Base-by-base conservation (phyloP, 257 asterid genomes). In the Salvia miltiorrhiza region DNA sequence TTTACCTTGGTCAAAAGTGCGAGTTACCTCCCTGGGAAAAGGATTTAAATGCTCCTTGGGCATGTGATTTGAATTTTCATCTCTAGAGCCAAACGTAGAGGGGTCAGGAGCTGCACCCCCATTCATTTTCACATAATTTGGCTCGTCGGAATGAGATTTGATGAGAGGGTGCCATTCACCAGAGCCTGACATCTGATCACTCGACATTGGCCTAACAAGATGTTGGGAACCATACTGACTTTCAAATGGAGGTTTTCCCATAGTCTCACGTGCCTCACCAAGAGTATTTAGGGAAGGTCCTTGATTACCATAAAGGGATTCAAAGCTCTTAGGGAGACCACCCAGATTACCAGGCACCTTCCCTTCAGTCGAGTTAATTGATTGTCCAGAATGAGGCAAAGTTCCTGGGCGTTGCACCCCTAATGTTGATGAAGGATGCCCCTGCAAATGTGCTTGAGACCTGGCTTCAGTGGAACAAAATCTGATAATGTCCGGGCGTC, bases 1-100 rank as follows among this genome's bases (percentile, higher is more conserved):
- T 47, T 72, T 56, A 92, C 97, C 92, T 82, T 82, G 95, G 69
- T 85, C 90, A 57, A 39, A 66, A 65, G 74, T 71, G 77, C 75
- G 85, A 67, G 70, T 37, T 55, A 76, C 70, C 30, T 83, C 89
- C 75, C 71, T 76, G 6, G 80, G 71, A n/a, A 77, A 83, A 57
- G 86, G 72, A 78, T 77, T 79, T 62, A 67, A 43, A 63, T 72
- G 84, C 73, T 82, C 92, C 70, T 76, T 75, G 33, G 84, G 63
- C 12, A 80, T 17, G 32, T 80, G 65, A 81, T 67, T 89, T 59
- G 76, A 70, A 77, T 84, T 83, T 71, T 79, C 90, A 64, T 79
- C 89, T 75, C 79, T 81, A 61, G 83, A 54, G 37, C 88, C 86
- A 71, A 78, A 52, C 57, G 73, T 49, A 30, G 88, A 76, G 44